These are phyloP conservation scores for Xylaria sp. DNA, from an alignment of 2,329 filamentous ascomycete genomes.

Conservation along the genomic window DNA sequence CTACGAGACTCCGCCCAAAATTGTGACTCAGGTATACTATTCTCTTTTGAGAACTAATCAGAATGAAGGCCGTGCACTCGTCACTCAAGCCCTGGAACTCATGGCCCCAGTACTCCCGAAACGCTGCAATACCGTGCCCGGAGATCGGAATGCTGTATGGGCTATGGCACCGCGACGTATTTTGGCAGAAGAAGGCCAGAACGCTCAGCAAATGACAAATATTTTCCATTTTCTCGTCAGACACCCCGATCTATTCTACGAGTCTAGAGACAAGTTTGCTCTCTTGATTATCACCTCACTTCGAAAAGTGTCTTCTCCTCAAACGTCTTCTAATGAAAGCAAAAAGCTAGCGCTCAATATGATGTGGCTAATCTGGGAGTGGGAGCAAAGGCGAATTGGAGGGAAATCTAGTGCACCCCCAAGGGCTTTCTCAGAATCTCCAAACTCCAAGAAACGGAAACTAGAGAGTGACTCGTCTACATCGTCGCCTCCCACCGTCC, in stretches of 20 bases:
- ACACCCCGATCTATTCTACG: conserved; percentile 93
- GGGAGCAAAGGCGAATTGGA: conserved; percentile 86
- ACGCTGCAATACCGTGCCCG: conserved; percentile 73
- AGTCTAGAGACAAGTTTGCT: conserved; percentile 90
- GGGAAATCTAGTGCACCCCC: conserved; percentile 58
- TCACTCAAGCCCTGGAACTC: conserved; percentile 93
- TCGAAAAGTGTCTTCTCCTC: conserved; percentile 84
- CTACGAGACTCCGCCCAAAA: conserved; percentile 96
- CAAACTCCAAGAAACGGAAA: conserved; percentile 78
- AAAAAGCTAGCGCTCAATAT: conserved; percentile 91
- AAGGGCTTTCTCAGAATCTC: conserved; percentile 71
- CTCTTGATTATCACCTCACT: conserved; percentile 88
- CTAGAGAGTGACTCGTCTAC: conserved; percentile 70
- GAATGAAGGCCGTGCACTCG: conserved; percentile 89
- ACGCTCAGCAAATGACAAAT: conserved; percentile 93
- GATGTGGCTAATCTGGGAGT: conserved; percentile 89
- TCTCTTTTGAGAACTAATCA: conserved; percentile 92
- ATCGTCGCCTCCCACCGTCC: conserved; percentile 64
- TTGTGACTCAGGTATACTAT: conserved; percentile 93
- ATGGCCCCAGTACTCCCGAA: conserved; percentile 94
- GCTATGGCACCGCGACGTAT: conserved; percentile 90
- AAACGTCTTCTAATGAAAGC: conserved; percentile 87
- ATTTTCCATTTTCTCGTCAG: conserved; percentile 97
- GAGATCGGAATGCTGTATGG: conserved; percentile 84
- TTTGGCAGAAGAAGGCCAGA: conserved; percentile 91